Evolutionary conservation across 2,329 filamentous ascomycete species (phyloP).

Genomic region (Ceratocystis colombiana): DNA sequence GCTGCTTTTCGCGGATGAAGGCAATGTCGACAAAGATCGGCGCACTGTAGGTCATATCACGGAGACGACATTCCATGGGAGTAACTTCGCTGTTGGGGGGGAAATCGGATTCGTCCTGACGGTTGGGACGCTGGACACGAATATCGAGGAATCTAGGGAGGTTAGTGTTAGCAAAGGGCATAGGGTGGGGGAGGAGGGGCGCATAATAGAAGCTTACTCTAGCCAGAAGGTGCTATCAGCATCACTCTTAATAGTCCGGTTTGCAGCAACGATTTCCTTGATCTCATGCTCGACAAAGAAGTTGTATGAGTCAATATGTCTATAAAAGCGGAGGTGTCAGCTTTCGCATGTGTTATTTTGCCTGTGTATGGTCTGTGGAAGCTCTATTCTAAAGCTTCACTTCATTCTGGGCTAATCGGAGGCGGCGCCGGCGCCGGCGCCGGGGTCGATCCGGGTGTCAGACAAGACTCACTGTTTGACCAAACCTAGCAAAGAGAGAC

Average conservation of each 20-base stretch:
- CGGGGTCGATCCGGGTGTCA: neutral
- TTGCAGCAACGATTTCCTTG: constrained; percentile 91
- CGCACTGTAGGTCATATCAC: constrained; percentile 96
- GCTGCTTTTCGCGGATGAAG: constrained; percentile 72
- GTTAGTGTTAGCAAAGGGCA: neutral
- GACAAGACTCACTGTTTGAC: constrained; percentile 25
- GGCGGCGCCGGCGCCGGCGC: constrained; percentile 21
- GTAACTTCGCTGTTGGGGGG: constrained; percentile 66
- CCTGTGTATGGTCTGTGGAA: too few species aligned
- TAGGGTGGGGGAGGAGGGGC: neutral
- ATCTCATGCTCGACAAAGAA: constrained; percentile 95
- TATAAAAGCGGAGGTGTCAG: constrained; percentile 27
- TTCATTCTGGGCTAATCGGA: neutral
- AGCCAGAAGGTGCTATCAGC: constrained; percentile 88
- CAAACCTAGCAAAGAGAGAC: constrained; percentile 18
- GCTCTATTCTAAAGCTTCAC: too few species aligned
- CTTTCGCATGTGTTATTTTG: neutral
- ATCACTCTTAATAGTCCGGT: constrained; percentile 80
- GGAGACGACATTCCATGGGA: constrained; percentile 89
- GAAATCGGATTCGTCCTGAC: constrained; percentile 62
- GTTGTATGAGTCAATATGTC: constrained; percentile 95
- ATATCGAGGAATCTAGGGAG: constrained; percentile 66
- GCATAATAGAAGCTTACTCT: constrained; percentile 39
- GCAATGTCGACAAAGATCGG: constrained; percentile 88
- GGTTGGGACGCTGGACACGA: constrained; percentile 69